phyloP scores from a whole-genome alignment of 2,329 filamentous ascomycete genomes.

The Botrytis cinerea region DNA sequence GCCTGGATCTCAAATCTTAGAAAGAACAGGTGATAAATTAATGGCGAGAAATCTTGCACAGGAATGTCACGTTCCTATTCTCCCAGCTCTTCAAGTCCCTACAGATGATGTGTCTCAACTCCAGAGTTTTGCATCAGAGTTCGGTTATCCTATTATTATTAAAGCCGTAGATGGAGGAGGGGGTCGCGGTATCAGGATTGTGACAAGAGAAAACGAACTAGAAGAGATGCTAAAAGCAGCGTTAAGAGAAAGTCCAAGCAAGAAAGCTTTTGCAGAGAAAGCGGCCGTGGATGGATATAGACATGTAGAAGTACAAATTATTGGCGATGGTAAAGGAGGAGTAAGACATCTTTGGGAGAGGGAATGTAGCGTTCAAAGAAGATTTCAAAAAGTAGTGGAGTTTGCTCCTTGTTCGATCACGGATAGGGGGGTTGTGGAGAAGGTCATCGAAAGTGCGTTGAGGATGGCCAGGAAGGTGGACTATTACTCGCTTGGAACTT shows the following conservation, averaged over 20 bases:
- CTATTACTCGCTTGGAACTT: slow-evolving; percentile 62
- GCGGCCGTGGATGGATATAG: slow-evolving; percentile 61
- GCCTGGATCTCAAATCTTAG: slow-evolving; percentile 50
- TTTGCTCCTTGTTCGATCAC: slow-evolving; percentile 68
- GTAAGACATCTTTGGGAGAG: slow-evolving; percentile 49
- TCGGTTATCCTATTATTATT: slow-evolving; percentile 53
- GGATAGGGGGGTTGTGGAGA: slow-evolving; percentile 44
- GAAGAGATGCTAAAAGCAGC: slow-evolving; percentile 55
- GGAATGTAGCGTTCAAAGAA: slow-evolving; percentile 53
- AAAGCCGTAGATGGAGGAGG: slow-evolving; percentile 66
- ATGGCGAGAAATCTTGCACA: slow-evolving; percentile 65
- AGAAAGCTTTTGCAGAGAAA: slow-evolving; percentile 58
- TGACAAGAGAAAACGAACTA: slow-evolving; percentile 53
- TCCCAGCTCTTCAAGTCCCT: slow-evolving; percentile 67
- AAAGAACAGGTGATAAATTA: slow-evolving; percentile 48
- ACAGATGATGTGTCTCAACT: slow-evolving; percentile 65
- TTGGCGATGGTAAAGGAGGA: slow-evolving; percentile 53
- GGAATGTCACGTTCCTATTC: slow-evolving; percentile 66
- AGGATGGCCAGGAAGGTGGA: slow-evolving; percentile 53
- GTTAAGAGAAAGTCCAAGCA: slow-evolving; percentile 61
- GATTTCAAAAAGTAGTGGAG: slow-evolving; percentile 56
- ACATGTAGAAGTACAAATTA: slow-evolving; percentile 54
- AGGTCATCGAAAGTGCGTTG: slow-evolving; percentile 51
- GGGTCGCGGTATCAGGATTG: slow-evolving; percentile 64
- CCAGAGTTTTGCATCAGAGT: slow-evolving; percentile 46